Conservation (phyloP, 768 basidiomycete genomes). For the Mycena crocata region DNA sequence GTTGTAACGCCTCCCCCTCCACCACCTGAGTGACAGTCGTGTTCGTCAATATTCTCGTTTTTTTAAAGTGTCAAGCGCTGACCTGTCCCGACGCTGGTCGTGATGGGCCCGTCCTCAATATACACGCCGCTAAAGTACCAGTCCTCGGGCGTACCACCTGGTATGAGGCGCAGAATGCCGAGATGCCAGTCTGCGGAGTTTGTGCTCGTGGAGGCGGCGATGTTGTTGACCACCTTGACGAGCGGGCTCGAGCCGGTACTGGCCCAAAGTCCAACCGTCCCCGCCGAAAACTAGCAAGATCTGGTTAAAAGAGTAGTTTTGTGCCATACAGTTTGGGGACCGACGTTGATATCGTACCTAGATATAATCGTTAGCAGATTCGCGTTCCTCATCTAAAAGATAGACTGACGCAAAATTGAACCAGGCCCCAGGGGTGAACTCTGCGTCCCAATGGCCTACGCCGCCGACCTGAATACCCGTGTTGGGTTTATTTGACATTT, state of each 20-base stretch:
- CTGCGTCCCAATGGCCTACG: conserved; percentile 60
- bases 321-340: conserved; percentile 34
- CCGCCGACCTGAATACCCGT: conserved; percentile 42
- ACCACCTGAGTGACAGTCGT: conserved; percentile 19
- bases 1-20: conserved; percentile 31
- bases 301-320: not conserved
- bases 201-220: conserved; percentile 63
- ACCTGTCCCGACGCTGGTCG: conserved; percentile 57
- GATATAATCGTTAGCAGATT: too few species aligned
- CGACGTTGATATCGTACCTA: conserved; percentile 72
- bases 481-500: not conserved
- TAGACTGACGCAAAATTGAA: conserved; percentile 76
- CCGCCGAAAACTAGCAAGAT: conserved; percentile 59
- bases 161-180: conserved; percentile 68
- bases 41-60: conserved; percentile 16
- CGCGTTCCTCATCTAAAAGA: too few species aligned
- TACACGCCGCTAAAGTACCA: conserved; percentile 73
- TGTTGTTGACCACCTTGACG: conserved; percentile 59
- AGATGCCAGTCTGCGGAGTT: conserved; percentile 73
- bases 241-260: conserved; percentile 62
- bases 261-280: conserved; percentile 69
- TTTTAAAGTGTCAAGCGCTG: not conserved
- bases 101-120: conserved; percentile 68
- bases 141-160: conserved; percentile 55
- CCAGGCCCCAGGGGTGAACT: conserved; percentile 65